Conservation (phyloP, 768 basidiomycete genomes). For the Exsudoporus frostii region DNA sequence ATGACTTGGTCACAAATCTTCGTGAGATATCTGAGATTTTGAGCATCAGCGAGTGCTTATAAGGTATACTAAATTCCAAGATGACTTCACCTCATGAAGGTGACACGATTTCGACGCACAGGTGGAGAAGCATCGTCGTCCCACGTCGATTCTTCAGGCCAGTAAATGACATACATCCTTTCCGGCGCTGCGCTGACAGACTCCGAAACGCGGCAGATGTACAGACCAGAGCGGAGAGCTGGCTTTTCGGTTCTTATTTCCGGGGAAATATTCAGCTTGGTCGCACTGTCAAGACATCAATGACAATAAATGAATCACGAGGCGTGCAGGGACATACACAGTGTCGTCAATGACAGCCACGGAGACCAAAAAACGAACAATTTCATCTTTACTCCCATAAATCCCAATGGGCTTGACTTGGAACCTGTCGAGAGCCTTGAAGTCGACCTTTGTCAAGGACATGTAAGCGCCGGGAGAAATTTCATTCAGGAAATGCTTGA, state of each 20-base stretch:
- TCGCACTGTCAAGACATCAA: conserved; percentile 10
- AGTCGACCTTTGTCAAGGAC: conserved; percentile 57
- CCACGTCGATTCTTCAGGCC: conserved; percentile 64
- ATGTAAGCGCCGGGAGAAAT: conserved; percentile 50
- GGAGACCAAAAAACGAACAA: conserved; percentile 44
- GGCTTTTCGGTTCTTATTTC: conserved; percentile 12
- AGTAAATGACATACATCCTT: conserved; percentile 50
- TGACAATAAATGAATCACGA: neutral
- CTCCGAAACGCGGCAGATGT: conserved; percentile 35
- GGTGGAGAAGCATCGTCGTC: conserved; percentile 46
- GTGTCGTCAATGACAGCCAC: conserved; percentile 36
- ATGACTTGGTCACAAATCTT: conserved; percentile 55
- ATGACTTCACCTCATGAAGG: conserved; percentile 53
- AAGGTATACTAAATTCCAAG: neutral
- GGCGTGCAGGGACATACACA: conserved; percentile 33
- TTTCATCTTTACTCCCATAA: conserved; percentile 53
- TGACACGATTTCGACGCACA: conserved; percentile 49
- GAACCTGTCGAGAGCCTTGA: conserved; percentile 47
- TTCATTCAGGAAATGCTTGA: conserved; percentile 46
- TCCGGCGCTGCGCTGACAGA: conserved; percentile 6
- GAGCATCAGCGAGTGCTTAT: neutral
- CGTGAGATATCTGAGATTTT: conserved; percentile 47
- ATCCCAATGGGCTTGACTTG: conserved; percentile 49
- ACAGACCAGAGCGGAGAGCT: conserved; percentile 49
- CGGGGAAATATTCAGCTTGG: conserved; percentile 2